A percentile compares a stretch with the other conserved stretches of the same genome.
phyloP scores from a whole-genome alignment of 1,284 basidiomycete genomes.

The Cryptococcus floricola region DNA sequence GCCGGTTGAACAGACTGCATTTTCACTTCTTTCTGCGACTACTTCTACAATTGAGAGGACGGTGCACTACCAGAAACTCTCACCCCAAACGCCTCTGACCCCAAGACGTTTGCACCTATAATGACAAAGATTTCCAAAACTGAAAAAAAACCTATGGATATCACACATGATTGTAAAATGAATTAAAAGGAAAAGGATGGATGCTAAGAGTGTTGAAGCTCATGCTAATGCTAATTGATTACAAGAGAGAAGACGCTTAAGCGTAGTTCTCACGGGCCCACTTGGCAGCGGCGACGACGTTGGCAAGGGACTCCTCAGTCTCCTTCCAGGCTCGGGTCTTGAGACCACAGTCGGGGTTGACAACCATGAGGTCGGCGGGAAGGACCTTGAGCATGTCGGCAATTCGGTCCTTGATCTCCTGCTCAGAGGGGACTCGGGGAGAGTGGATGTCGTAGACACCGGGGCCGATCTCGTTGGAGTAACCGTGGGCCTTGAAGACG shows the following conservation, averaged over 20 bases:
- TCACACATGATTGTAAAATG: slow-evolving; percentile 16
- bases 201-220: slow-evolving; percentile 79
- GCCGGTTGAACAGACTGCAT: slow-evolving; percentile 51
- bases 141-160: slow-evolving; percentile 13
- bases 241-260: slow-evolving; percentile 51
- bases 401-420: slow-evolving; percentile 95
- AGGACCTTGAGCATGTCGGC: slow-evolving; percentile 76
- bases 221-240: slow-evolving; percentile 12
- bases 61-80: slow-evolving; percentile 1
- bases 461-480: slow-evolving; percentile 97
- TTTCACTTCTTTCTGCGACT: slow-evolving; percentile 23
- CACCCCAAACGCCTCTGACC: not conserved
- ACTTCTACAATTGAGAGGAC: slow-evolving; percentile 4
- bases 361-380: slow-evolving; percentile 72
- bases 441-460: slow-evolving; percentile 99
- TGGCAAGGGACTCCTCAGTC: slow-evolving; percentile 79
- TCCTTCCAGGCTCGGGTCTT: slow-evolving; percentile 97
- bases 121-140: slow-evolving; percentile 6
- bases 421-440: slow-evolving; percentile 87
- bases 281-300: slow-evolving; percentile 82
- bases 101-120: slow-evolving; percentile 1
- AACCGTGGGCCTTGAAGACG: slow-evolving; percentile 92
- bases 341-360: slow-evolving; percentile 80
- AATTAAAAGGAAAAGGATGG: slow-evolving; percentile 7
- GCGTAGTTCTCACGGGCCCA: slow-evolving; percentile 80